A percentile compares a stretch with the other conserved stretches of the same genome.
Evolutionary conservation across 257 asterid genomes (phyloP).

Genomic region (Jasminum sambac): DNA sequence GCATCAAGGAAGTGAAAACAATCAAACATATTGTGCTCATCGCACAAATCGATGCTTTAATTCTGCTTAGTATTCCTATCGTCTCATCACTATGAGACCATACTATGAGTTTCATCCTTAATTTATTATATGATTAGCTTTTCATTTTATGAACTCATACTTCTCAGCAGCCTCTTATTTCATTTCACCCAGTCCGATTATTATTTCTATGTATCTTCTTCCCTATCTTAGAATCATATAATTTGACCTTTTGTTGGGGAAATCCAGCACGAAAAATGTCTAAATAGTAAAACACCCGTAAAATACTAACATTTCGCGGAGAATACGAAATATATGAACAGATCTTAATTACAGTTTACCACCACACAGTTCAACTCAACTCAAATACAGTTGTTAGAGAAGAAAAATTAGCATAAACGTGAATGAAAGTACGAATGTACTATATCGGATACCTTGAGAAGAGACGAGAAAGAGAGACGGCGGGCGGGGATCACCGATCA

Average conservation of each 20-base stretch:
- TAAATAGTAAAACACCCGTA: neutral
- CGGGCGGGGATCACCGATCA: no score
- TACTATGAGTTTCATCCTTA: neutral
- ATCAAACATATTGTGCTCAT: conserved; percentile 6
- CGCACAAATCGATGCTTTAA: neutral
- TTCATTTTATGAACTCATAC: neutral
- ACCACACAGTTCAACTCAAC: neutral
- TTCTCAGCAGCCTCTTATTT: neutral
- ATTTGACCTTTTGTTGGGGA: neutral
- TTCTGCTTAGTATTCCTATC: neutral
- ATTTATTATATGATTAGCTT: neutral
- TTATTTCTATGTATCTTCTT: no score
- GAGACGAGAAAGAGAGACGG: no score
- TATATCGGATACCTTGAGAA: no score
- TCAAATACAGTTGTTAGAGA: no score
- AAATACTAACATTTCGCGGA: neutral
- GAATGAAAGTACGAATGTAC: no score
- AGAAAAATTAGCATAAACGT: no score
- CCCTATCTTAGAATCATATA: neutral
- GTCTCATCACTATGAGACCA: conserved; percentile 6
- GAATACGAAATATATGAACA: neutral
- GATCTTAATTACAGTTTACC: neutral
- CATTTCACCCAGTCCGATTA: no score
- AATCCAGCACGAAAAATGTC: neutral
- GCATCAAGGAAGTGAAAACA: conserved; percentile 42